These are phyloP conservation scores for Boletus tylopilopsis DNA, from an alignment of 768 basidiomycete species.

Conservation along the genomic window DNA sequence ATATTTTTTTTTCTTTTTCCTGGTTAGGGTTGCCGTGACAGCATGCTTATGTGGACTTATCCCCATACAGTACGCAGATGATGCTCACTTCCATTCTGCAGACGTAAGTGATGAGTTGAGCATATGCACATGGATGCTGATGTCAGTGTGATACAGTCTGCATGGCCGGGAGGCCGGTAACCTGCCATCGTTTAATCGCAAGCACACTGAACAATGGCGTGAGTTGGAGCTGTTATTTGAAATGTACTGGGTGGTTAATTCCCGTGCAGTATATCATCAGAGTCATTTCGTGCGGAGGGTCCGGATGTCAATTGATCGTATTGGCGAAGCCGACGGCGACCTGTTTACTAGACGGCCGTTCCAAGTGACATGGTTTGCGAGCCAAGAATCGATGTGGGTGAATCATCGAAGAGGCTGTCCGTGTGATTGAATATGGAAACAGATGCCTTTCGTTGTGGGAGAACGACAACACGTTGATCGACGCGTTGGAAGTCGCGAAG, in stretches of 20 bases:
- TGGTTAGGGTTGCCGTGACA: slow-evolving; percentile 6
- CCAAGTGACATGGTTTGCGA: slow-evolving; percentile 68
- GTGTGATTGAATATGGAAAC: background rate
- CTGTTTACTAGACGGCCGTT: slow-evolving; percentile 65
- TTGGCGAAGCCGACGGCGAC: slow-evolving; percentile 49
- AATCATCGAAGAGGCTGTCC: background rate
- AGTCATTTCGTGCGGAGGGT: slow-evolving; percentile 61
- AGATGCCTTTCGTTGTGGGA: slow-evolving; percentile 69
- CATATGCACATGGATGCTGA: slow-evolving; percentile 2
- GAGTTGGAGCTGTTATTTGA: slow-evolving; percentile 30
- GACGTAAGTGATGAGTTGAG: slow-evolving; percentile 43
- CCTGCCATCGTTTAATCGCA: slow-evolving; percentile 59
- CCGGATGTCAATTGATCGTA: slow-evolving; percentile 48
- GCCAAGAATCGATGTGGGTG: slow-evolving; percentile 59
- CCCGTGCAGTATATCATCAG: slow-evolving; percentile 58
- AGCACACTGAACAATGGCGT: slow-evolving; percentile 80
- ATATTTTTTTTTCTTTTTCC: slow-evolving; percentile 4
- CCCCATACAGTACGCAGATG: slow-evolving; percentile 52
- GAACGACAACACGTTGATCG: slow-evolving; percentile 51
- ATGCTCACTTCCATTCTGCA: slow-evolving; percentile 60
- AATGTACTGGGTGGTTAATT: slow-evolving; percentile 2
- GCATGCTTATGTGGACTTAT: slow-evolving; percentile 15
- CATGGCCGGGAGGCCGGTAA: slow-evolving; percentile 47
- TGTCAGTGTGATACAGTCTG: slow-evolving; percentile 37
- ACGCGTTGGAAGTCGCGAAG: slow-evolving; percentile 65